Percentiles rank a stretch among this genome's conserved stretches.
phyloP scores from a whole-genome alignment of 2,329 filamentous ascomycete genomes.

The Immersiporthe knoxdaviesiana region DNA sequence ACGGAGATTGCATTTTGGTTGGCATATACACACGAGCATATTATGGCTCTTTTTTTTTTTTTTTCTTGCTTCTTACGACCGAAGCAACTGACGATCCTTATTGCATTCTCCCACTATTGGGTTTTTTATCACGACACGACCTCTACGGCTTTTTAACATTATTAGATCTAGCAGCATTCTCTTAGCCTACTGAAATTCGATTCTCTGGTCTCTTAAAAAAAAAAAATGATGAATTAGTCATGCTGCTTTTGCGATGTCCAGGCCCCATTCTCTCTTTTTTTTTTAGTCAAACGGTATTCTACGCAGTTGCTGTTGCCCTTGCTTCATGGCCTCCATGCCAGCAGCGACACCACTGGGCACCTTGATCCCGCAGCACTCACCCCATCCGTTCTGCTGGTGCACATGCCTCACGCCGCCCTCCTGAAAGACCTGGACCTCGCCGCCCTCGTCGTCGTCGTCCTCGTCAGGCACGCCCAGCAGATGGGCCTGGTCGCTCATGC shows the following conservation, averaged over 20 bases:
- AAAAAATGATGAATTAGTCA: not conserved
- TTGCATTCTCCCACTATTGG: not conserved
- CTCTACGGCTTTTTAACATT: not conserved
- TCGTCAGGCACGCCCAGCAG: conserved; percentile 51
- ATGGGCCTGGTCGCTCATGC: conserved; percentile 70
- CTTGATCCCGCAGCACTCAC: conserved; percentile 97
- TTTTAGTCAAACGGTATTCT: conserved; percentile 80
- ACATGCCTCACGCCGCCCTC: conserved; percentile 70
- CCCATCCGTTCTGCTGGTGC: conserved; percentile 77
- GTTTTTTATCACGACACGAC: not conserved
- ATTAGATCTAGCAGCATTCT: conserved; percentile 4
- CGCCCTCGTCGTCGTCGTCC: conserved; percentile 54
- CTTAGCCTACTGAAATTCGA: conserved; percentile 1
- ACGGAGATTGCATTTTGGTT: not conserved
- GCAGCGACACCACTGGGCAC: conserved; percentile 94
- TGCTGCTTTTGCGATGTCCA: not conserved
- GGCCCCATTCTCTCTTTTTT: not conserved
- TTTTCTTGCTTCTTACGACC: not conserved
- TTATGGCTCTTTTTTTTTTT: not conserved
- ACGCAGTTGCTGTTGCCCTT: conserved; percentile 62
- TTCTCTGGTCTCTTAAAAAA: conserved; percentile 13
- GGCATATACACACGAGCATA: conserved; percentile 2
- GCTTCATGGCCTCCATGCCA: conserved; percentile 84
- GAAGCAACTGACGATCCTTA: not conserved
- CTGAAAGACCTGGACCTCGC: conserved; percentile 64